phyloP scores from a whole-genome alignment of 2,329 filamentous ascomycete genomes.

The Pseudomassariella vexata region DNA sequence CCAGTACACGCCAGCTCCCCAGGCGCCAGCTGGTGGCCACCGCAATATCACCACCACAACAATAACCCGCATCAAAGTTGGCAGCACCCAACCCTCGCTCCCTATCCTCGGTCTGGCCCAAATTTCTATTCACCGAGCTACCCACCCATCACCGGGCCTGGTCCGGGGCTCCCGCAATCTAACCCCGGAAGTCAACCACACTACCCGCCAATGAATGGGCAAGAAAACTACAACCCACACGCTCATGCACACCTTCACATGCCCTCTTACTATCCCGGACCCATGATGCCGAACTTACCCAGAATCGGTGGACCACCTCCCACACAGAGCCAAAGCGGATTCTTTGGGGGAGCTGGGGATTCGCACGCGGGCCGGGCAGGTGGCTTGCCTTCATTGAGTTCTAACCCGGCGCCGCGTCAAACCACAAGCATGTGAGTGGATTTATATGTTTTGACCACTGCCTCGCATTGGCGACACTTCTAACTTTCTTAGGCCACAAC shows the following conservation, averaged over 20 bases:
- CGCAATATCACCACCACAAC: slow-evolving; percentile 1
- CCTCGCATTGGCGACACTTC: too few species aligned
- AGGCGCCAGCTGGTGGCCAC: slow-evolving; percentile 5
- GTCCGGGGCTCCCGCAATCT: neutral
- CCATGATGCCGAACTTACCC: slow-evolving; percentile 12
- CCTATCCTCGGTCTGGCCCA: slow-evolving; percentile 1
- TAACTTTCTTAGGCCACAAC: too few species aligned
- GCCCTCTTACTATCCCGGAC: slow-evolving; percentile 7
- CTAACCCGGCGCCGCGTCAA: neutral
- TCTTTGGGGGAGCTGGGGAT: slow-evolving; percentile 1
- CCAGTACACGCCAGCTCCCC: slow-evolving; percentile 12
- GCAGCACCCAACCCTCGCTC: slow-evolving; percentile 3
- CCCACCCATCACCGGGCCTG: neutral
- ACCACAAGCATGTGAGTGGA: neutral
- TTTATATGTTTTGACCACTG: too few species aligned
- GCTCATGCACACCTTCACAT: slow-evolving; percentile 3
- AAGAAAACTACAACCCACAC: neutral
- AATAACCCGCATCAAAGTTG: slow-evolving; percentile 3
- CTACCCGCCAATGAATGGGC: neutral
- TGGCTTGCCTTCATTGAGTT: slow-evolving; percentile 3
- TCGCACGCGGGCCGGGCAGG: slow-evolving; percentile 2
- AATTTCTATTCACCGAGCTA: slow-evolving; percentile 3
- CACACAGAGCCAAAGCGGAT: slow-evolving; percentile 14
- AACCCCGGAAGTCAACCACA: neutral
- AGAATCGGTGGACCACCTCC: slow-evolving; percentile 16